phyloP scores from a whole-genome alignment of 768 basidiomycete genomes.

The Neoboletus brunneissimus region DNA sequence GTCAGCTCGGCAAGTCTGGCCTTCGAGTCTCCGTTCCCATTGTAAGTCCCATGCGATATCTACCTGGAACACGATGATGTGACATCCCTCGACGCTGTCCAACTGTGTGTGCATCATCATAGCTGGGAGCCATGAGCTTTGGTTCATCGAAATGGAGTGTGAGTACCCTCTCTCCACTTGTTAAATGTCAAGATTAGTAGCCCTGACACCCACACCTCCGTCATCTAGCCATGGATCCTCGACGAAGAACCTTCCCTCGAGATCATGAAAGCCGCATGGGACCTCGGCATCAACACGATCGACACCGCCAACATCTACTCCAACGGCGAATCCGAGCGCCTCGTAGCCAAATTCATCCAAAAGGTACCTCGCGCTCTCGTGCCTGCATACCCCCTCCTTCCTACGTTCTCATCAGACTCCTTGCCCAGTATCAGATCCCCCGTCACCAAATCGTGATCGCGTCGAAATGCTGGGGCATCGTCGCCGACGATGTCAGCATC shows the following conservation, averaged over 20 bases:
- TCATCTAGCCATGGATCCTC: constrained; percentile 24
- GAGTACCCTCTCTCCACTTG: background rate
- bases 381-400: too few species aligned
- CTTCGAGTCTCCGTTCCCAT: constrained; percentile 36
- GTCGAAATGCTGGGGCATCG: too few species aligned
- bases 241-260: constrained; percentile 28
- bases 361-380: constrained; percentile 18
- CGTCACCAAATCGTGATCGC: constrained; percentile 32
- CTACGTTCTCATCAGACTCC: background rate
- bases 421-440: constrained; percentile 31
- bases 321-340: constrained; percentile 36
- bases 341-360: constrained; percentile 39
- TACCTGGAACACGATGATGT: background rate
- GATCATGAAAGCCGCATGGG: constrained; percentile 40
- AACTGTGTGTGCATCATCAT: background rate
- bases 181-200: background rate
- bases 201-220: too few species aligned
- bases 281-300: constrained; percentile 39
- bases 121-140: constrained; percentile 26
- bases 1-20: constrained; percentile 32
- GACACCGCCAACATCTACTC: constrained; percentile 40
- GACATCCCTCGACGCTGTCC: background rate
- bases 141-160: background rate
- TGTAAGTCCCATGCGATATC: constrained; percentile 13
- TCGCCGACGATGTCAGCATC: constrained; percentile 4